Evolutionary conservation across 192 early-diverging fungal genomes (phyloP), one percentile per base, ranked within the genome.

Genomic region (Phycomyces nitens): DNA sequence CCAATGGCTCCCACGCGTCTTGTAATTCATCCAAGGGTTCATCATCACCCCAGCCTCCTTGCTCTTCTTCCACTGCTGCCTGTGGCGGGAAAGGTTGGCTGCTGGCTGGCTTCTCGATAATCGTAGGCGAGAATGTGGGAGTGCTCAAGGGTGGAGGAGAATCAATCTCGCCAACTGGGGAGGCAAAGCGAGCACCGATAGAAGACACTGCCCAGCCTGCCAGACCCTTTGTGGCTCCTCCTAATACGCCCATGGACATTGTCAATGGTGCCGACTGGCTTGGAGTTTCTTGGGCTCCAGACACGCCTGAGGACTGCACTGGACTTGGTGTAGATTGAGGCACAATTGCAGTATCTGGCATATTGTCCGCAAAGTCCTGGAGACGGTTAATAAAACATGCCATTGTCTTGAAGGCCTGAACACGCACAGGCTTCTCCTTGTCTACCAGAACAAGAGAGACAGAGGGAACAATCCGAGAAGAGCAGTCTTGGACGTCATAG

Each of bases 181-280:
- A 60, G 29, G 54, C 62, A 53, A 79, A 63, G 60, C 76, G 75
- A 22, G 23, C 39, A 47, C 44, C 44, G 18, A 92, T 72, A 11
- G 90, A 92, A 4, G 91, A 90, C 4, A 94, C 87, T 0, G 94
- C 94, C 94, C 94, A 95, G 6, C 88, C 89, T 47, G 88, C 86
- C 90, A 93, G 93, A 24, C 88, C 86, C 57, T 89, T 88, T 2
- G 84, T 75, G 15, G 74, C 74, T 23, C 67, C 77, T 4, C 74
- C 79, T 21, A 83, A 67, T 38, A 70, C 77, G n/a, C 73, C 80
- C 29, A 72, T 69, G 42, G 44, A 7, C 44, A 47, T 6, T 47
- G 44, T 11, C 44, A 47, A n/a, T 47, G 44, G 5, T 47, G 44
- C 58, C 69, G 23, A 2, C 22, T 47, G 59, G 9, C 4, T 26